phyloP scores from a whole-genome alignment of 257 asterid genomes.

The Primulina eburnea region DNA sequence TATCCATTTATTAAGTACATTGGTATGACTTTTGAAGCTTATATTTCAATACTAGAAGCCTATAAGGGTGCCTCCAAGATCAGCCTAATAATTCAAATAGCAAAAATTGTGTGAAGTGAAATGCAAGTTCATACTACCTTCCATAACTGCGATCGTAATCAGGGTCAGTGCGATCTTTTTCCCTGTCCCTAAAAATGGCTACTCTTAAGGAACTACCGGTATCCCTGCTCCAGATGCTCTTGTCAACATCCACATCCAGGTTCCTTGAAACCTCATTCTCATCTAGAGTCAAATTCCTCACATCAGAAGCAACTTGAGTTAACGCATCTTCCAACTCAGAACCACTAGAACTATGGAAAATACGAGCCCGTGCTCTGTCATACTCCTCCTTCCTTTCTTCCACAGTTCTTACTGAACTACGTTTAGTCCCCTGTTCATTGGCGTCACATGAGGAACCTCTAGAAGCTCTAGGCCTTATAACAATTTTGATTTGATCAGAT shows the following conservation, averaged over 20 bases:
- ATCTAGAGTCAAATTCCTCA: constrained; percentile 33
- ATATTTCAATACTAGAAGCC: neutral
- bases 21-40: neutral
- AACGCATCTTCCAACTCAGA: constrained; percentile 46
- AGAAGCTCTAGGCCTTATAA: constrained; percentile 65
- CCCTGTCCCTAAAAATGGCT: constrained; percentile 96
- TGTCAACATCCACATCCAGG: constrained; percentile 49
- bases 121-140: constrained; percentile 46
- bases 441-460: constrained; percentile 40
- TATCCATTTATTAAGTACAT: neutral
- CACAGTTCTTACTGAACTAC: constrained; percentile 57
- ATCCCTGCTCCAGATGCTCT: constrained; percentile 42
- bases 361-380: constrained; percentile 92
- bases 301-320: constrained; percentile 41
- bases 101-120: neutral
- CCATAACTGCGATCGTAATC: constrained; percentile 92
- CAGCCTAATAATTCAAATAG: neutral
- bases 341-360: constrained; percentile 53
- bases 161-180: constrained; percentile 88
- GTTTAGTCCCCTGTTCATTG: constrained; percentile 49
- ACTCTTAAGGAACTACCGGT: constrained; percentile 58
- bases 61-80: neutral
- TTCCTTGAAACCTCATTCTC: constrained; percentile 53
- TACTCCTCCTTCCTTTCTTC: constrained; percentile 95
- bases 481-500: constrained; percentile 64